A percentile compares a stretch with the other conserved stretches of the same genome.
Conservation (phyloP, 345 rosid genomes). For the Ailanthus altissimus region DNA sequence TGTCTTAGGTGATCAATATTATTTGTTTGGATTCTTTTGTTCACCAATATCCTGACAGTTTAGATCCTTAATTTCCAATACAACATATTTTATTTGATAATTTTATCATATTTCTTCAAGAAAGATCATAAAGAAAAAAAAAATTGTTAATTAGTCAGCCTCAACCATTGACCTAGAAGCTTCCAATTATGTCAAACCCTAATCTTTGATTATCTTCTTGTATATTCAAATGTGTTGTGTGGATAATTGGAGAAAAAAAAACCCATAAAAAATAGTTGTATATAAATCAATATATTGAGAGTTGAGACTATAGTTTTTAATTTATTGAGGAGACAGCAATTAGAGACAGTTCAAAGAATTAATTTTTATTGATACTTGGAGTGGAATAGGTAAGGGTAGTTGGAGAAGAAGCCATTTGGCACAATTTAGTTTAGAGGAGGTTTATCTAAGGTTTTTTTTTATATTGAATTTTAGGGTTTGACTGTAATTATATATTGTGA, state of each 20-base stretch:
- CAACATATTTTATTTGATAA: slow-evolving; percentile 18
- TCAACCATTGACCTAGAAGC: slow-evolving; percentile 6
- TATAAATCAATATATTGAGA: background rate
- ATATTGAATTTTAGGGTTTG: slow-evolving; percentile 11
- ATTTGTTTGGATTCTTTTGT: slow-evolving; percentile 27
- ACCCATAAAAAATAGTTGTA: background rate
- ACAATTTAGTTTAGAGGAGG: background rate
- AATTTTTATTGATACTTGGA: background rate
- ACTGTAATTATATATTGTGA: background rate
- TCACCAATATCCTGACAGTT: slow-evolving; percentile 22
- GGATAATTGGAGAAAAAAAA: background rate
- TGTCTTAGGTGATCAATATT: slow-evolving; percentile 11
- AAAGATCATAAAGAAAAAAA: background rate
- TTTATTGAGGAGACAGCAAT: slow-evolving; percentile 28
- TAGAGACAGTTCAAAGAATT: slow-evolving; percentile 6
- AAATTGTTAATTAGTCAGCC: background rate
- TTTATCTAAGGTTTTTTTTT: background rate
- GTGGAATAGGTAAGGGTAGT: slow-evolving; percentile 24
- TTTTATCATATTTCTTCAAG: background rate
- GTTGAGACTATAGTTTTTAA: slow-evolving; percentile 6
- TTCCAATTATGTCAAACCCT: slow-evolving; percentile 19
- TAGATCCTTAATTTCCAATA: background rate
- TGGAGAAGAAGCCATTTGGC: slow-evolving; percentile 37
- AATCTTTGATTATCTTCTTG: background rate
- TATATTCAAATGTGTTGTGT: slow-evolving; percentile 6